Percentiles rank a stretch among this genome's conserved stretches.
Evolutionary conservation across 176 grass and related monocot species (phyloP).

Genomic region (Zea mays): Zm-B73-REFERENCE-NAM-5.0 NC_050102.1:135249501-135250000

Average conservation of each 20-base stretch:
- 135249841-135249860: conserved; percentile 41
- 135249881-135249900: conserved; percentile 49
- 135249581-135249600: too few relatives aligned
- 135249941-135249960: conserved; percentile 63
- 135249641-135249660: conserved; percentile 6
- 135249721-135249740: conserved; percentile 44
- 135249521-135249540: too few relatives aligned
- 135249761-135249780: conserved; percentile 37
- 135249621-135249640: too few relatives aligned
- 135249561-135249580: too few relatives aligned
- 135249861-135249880: conserved; percentile 55
- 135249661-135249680: neutral
- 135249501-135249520: too few relatives aligned
- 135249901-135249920: conserved; percentile 56
- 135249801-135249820: conserved; percentile 14
- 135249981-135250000: conserved; percentile 63
- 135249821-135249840: conserved; percentile 10
- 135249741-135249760: neutral
- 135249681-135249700: neutral
- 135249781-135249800: conserved; percentile 40
- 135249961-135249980: conserved; percentile 66
- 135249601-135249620: too few relatives aligned
- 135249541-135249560: too few relatives aligned
- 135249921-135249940: conserved; percentile 50
- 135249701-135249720: conserved; percentile 39